Evolutionary conservation across 768 basidiomycete genomes (phyloP).

Genomic region (Collybia nuda): DNA sequence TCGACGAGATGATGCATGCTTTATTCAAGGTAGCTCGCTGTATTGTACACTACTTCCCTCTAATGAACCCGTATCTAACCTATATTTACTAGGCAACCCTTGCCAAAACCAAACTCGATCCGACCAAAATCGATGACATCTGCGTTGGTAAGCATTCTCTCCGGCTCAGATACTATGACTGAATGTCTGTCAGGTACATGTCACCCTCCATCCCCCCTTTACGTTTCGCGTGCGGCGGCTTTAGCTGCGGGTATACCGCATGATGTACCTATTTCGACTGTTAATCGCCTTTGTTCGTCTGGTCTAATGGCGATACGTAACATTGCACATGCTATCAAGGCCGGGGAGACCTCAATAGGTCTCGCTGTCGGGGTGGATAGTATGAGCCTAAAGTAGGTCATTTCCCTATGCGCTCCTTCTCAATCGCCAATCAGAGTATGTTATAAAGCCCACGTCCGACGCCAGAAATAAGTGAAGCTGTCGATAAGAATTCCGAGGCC

Average conservation of each 20-base stretch:
- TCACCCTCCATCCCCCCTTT: slow-evolving; percentile 79
- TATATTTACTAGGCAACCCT: slow-evolving; percentile 59
- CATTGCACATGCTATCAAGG: slow-evolving; percentile 84
- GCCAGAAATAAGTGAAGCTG: slow-evolving; percentile 58
- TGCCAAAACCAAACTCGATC: slow-evolving; percentile 65
- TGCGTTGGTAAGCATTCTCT: slow-evolving; percentile 66
- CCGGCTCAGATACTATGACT: not conserved
- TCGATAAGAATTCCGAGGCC: slow-evolving; percentile 61
- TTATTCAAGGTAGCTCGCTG: slow-evolving; percentile 74
- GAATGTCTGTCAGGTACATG: slow-evolving; percentile 59
- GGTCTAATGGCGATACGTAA: slow-evolving; percentile 92
- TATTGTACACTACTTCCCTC: not conserved
- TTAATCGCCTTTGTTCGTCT: slow-evolving; percentile 93
- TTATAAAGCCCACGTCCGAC: slow-evolving; percentile 66
- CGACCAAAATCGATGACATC: slow-evolving; percentile 75
- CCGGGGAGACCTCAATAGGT: slow-evolving; percentile 84
- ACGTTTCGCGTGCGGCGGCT: slow-evolving; percentile 83
- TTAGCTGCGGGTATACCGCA: slow-evolving; percentile 88
- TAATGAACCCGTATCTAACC: not conserved
- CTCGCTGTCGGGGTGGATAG: slow-evolving; percentile 83
- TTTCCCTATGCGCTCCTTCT: not conserved
- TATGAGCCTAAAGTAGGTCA: slow-evolving; percentile 73
- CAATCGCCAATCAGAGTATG: slow-evolving; percentile 2
- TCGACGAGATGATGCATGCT: slow-evolving; percentile 83
- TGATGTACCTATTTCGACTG: slow-evolving; percentile 81